Evolutionary conservation across 208 protist genomes (phyloP).

Genomic region (Crithidia expoeki): DNA sequence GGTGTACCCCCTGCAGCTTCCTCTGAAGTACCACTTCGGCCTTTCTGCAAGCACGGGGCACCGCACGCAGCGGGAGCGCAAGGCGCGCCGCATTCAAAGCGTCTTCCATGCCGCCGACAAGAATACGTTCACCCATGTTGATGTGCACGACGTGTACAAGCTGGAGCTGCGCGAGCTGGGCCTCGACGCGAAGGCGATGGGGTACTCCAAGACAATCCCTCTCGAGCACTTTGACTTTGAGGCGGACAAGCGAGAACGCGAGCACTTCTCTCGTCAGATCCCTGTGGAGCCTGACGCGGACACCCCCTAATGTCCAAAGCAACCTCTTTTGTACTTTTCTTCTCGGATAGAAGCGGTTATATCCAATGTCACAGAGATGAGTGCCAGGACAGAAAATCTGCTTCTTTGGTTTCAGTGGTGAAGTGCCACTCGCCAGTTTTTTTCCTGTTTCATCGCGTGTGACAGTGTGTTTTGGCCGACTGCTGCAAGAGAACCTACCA

Average conservation of each 20-base stretch:
- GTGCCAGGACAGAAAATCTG: too few relatives aligned
- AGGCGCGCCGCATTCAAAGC: slow-evolving; percentile 21
- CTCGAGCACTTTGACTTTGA: slow-evolving; percentile 83
- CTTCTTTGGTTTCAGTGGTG: too few relatives aligned
- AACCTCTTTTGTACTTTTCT: not conserved
- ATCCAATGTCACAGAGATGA: too few relatives aligned
- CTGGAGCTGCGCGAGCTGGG: slow-evolving; percentile 81
- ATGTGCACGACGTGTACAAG: slow-evolving; percentile 72
- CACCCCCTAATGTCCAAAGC: slow-evolving; percentile 6
- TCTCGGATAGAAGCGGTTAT: too few relatives aligned
- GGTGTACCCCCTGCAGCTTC: slow-evolving; percentile 64
- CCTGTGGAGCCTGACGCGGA: slow-evolving; percentile 59
- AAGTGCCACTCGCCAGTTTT: too few relatives aligned
- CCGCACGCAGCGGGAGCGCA: slow-evolving; percentile 31
- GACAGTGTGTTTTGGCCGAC: too few relatives aligned
- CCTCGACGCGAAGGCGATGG: slow-evolving; percentile 69
- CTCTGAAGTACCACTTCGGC: slow-evolving; percentile 75
- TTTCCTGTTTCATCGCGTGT: too few relatives aligned
- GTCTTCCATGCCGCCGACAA: slow-evolving; percentile 36
- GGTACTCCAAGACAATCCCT: slow-evolving; percentile 76
- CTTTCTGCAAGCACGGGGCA: slow-evolving; percentile 76
- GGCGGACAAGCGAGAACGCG: slow-evolving; percentile 56
- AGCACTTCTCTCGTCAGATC: slow-evolving; percentile 77
- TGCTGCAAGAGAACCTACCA: too few relatives aligned
- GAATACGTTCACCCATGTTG: slow-evolving; percentile 60